Percentiles rank a stretch among this genome's conserved stretches.
These are phyloP conservation scores for Globisporangium okanoganense DNA, from an alignment of 352 stramenopile species.

Conservation along the genomic window DNA sequence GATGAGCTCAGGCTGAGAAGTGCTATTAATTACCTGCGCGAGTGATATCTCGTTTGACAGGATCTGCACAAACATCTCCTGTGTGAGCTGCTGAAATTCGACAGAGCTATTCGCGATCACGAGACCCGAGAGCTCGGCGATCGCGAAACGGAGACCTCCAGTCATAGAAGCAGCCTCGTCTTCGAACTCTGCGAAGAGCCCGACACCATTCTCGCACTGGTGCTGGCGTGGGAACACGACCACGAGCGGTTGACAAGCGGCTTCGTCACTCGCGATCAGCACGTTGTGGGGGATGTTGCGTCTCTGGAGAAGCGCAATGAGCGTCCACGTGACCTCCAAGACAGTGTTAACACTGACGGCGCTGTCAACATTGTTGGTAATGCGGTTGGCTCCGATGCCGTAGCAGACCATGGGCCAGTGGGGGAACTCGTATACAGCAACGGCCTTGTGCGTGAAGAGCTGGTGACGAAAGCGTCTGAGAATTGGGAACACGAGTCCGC, in stretches of 20 bases:
- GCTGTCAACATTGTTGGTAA: no score
- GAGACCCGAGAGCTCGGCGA: slow-evolving; percentile 60
- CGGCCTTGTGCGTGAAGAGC: slow-evolving; percentile 17
- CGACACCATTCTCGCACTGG: slow-evolving; percentile 45
- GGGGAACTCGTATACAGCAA: slow-evolving; percentile 18
- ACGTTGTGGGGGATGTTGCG: slow-evolving; percentile 49
- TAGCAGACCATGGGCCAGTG: slow-evolving; percentile 53
- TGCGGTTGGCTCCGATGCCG: slow-evolving; percentile 3
- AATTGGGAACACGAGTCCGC: slow-evolving; percentile 34
- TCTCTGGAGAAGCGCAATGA: slow-evolving; percentile 39
- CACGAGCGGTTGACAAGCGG: slow-evolving; percentile 11
- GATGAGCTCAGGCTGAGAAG: background rate
- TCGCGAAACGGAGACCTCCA: slow-evolving; percentile 41
- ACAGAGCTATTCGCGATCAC: slow-evolving; percentile 34
- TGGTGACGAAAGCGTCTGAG: slow-evolving; percentile 26
- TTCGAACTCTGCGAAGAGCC: slow-evolving; percentile 1
- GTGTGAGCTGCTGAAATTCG: slow-evolving; percentile 28
- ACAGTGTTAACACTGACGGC: background rate
- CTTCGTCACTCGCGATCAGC: slow-evolving; percentile 23
- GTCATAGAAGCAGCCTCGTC: background rate
- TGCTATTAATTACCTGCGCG: slow-evolving; percentile 22
- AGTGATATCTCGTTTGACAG: slow-evolving; percentile 49
- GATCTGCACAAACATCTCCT: slow-evolving; percentile 38
- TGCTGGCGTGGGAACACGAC: slow-evolving; percentile 58
- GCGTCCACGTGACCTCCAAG: slow-evolving; percentile 28